phyloP scores from a whole-genome alignment of 202 grass and related monocot genomes.

The Eragrostis tef region DNA sequence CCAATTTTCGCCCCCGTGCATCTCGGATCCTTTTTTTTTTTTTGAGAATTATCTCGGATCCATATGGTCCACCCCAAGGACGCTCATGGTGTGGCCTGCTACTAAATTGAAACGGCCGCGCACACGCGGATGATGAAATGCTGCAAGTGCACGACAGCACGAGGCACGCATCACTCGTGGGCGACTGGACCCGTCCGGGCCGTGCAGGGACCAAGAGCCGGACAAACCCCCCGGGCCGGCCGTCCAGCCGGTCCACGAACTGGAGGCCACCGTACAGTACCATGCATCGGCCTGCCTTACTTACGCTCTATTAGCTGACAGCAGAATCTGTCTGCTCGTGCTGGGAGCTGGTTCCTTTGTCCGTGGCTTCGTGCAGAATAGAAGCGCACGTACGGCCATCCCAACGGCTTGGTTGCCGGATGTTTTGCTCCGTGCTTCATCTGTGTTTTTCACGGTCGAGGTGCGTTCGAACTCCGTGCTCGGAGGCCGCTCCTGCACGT shows the following conservation, averaged over 20 bases:
- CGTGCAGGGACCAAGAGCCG: background rate
- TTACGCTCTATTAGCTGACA: background rate
- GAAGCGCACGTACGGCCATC: no score
- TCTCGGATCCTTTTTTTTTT: background rate
- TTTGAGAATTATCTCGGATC: background rate
- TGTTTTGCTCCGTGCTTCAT: no score
- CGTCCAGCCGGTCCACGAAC: background rate
- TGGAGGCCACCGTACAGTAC: background rate
- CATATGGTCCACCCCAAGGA: background rate
- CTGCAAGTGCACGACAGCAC: background rate
- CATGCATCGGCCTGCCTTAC: background rate
- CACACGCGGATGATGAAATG: background rate
- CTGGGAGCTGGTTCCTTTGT: background rate
- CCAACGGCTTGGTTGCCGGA: no score
- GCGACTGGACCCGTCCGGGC: constrained; percentile 14
- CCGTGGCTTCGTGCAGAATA: background rate
- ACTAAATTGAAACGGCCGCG: background rate
- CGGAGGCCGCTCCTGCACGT: no score
- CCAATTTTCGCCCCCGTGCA: background rate
- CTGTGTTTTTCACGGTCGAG: background rate
- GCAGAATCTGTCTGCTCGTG: background rate
- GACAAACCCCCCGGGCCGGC: background rate
- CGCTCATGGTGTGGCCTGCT: background rate
- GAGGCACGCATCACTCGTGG: background rate
- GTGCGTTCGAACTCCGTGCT: background rate